Evolutionary conservation across 805 yeast genomes (phyloP), one percentile per base, ranked within the genome.

Genomic region (Candida ovalis): DNA sequence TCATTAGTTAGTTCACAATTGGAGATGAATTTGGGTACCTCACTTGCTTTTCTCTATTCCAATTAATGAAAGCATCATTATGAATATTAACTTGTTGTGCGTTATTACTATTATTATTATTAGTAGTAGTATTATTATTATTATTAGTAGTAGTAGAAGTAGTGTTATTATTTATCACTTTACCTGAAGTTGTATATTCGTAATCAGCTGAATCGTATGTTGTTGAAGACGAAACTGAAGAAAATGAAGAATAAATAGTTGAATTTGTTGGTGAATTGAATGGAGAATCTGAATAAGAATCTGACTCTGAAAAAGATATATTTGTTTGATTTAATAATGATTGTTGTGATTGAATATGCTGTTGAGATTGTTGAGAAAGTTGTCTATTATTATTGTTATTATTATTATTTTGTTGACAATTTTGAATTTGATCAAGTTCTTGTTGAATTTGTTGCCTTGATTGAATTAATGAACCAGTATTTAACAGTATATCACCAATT

Each of bases 261-360:
- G 69, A 61, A 43, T 63, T 62, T 21, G 67, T 61, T 13, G 69
- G 68, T 4, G 68, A 64, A 40, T 58, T 59, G 49, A 56, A 62
- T 9, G 66, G 63, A 0, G 59, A 55, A 4, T 61, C 56, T 22
- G 52, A 50, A 4, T 61, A 58, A 43, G 58, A 57, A 42, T 50
- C 53, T 25, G 54, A 46, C 30, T 48, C 43, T 43, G 58, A 61
- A 1, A 43, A 54, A 57, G n/a, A 55, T 21, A 3, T 36, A 46
- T 18, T 30, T n/a, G 21, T 28, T 30, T 35, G 38, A 10, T 18
- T 35, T 18, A 21, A 32, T 25, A 10, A 18, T 22, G 41, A 23
- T 22, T 21, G 22, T 17, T n/a, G 24, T 42, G 13, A 15, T 4
- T 32, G 39, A 22, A 15, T 21, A 23, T 21, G 30, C 18, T 15